Evolutionary conservation across 805 yeast species (phyloP).

Genomic region (Maudiozyma saulgeensis): DNA sequence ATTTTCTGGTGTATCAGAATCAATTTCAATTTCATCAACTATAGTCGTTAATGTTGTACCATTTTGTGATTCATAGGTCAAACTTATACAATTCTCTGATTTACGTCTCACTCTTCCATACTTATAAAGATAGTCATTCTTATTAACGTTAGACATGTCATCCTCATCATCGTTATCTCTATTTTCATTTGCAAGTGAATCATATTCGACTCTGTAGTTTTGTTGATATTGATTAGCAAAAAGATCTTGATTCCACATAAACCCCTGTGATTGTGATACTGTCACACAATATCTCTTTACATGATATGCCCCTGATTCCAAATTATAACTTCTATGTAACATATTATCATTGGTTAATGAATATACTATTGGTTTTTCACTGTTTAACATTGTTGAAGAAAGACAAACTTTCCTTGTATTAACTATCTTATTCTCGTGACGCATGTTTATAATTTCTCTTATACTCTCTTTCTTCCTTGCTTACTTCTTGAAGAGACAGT

Average conservation of each 20-base stretch:
- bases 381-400: not conserved
- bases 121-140: not conserved
- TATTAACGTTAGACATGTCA: not conserved
- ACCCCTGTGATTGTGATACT: conserved; percentile 55
- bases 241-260: conserved; percentile 65
- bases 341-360: not conserved
- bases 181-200: conserved; percentile 10
- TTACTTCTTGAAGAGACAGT: no score
- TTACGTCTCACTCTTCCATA: no score
- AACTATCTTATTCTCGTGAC: not conserved
- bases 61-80: not conserved
- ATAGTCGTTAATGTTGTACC: not conserved
- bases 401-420: not conserved
- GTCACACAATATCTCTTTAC: conserved; percentile 11
- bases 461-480: no score
- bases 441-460: no score
- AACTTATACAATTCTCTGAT: not conserved
- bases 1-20: not conserved
- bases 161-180: conserved; percentile 13
- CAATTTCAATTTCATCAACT: not conserved
- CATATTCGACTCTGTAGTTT: conserved; percentile 32
- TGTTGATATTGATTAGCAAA: conserved; percentile 69
- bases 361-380: conserved; percentile 1
- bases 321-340: not conserved
- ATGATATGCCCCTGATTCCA: not conserved